phyloP scores from a whole-genome alignment of 345 rosid genomes.

The Anacardium occidentale region DNA sequence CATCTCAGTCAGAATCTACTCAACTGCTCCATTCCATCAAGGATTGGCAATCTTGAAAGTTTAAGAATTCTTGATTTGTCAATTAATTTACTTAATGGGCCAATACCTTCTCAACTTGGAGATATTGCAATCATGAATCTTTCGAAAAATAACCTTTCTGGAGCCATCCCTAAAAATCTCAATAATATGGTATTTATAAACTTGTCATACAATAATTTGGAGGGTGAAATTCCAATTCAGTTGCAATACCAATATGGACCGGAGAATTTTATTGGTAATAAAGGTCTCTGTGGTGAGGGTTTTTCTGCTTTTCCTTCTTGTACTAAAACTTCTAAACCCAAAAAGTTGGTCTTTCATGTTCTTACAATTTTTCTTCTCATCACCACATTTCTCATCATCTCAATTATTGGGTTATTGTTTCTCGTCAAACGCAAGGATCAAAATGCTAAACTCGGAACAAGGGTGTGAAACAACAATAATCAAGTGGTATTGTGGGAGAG shows the following conservation, averaged over 20 bases:
- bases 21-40: not conserved
- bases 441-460: not conserved
- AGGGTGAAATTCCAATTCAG: too few relatives aligned
- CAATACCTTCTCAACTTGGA: not conserved
- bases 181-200: too few relatives aligned
- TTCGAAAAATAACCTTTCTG: too few relatives aligned
- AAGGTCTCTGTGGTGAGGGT: not conserved
- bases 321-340: too few relatives aligned
- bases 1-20: not conserved
- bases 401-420: not conserved
- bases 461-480: not conserved
- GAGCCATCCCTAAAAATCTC: too few relatives aligned
- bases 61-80: not conserved
- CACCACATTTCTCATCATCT: too few relatives aligned
- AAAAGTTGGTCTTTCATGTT: not conserved
- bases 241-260: too few relatives aligned
- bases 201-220: too few relatives aligned
- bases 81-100: not conserved
- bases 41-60: not conserved
- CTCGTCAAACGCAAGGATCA: not conserved
- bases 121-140: too few relatives aligned
- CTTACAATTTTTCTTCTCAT: not conserved
- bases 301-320: too few relatives aligned
- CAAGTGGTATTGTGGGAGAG: slow-evolving; percentile 4
- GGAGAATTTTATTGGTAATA: not conserved